Conservation (phyloP, 73 alveolate genomes). For the Urostyla sp. region DNA sequence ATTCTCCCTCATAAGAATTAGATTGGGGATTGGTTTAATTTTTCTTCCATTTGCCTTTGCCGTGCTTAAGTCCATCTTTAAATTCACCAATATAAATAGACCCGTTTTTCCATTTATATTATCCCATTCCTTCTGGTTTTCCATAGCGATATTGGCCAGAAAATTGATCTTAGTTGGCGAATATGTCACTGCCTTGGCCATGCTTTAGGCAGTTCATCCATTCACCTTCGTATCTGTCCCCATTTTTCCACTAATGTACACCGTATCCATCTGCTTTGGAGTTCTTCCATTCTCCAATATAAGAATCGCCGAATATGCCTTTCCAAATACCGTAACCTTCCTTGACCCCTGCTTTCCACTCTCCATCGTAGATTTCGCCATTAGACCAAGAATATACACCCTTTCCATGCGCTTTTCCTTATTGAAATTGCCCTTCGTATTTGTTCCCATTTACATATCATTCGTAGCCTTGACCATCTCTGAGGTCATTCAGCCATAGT, state of each 20-base stretch:
- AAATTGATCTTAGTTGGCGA: slow-evolving; percentile 69
- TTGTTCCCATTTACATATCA: slow-evolving; percentile 56
- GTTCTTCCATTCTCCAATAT: slow-evolving; percentile 44
- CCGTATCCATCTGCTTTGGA: slow-evolving; percentile 46
- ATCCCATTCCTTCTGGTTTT: slow-evolving; percentile 65
- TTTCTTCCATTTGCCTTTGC: slow-evolving; percentile 69
- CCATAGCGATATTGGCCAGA: slow-evolving; percentile 65
- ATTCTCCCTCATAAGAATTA: slow-evolving; percentile 72
- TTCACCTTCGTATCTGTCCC: slow-evolving; percentile 76
- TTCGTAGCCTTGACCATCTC: slow-evolving; percentile 31
- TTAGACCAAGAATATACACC: slow-evolving; percentile 62
- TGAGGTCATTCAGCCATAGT: slow-evolving; percentile 22
- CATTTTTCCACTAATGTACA: slow-evolving; percentile 51
- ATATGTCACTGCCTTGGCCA: slow-evolving; percentile 69
- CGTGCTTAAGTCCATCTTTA: slow-evolving; percentile 71
- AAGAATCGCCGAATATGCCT: slow-evolving; percentile 25
- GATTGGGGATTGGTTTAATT: slow-evolving; percentile 14
- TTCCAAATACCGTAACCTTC: slow-evolving; percentile 68
- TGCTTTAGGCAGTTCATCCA: slow-evolving; percentile 65
- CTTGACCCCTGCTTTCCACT: slow-evolving; percentile 58
- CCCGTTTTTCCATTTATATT: slow-evolving; percentile 36
- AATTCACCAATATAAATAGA: slow-evolving; percentile 62
- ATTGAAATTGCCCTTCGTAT: slow-evolving; percentile 72
- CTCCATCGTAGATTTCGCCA: slow-evolving; percentile 75
- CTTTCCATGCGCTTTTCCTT: slow-evolving; percentile 65